Conservation (phyloP, 2,329 filamentous ascomycete species). For the Fusarium pseudonygamai region DNA sequence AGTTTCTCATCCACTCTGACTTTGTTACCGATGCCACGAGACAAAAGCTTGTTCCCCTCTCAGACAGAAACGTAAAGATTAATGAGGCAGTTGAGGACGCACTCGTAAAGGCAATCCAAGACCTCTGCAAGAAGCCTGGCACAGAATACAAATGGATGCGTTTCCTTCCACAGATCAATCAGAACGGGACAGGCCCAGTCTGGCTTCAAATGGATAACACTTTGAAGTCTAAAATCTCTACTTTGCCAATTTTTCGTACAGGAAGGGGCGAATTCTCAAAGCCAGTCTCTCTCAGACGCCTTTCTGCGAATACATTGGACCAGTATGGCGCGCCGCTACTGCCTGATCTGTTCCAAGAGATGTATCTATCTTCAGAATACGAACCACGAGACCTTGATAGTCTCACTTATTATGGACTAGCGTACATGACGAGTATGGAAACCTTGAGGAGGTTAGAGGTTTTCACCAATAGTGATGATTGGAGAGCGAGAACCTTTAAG, state of each 20-base stretch:
- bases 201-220: not conserved
- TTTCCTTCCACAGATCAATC: not conserved
- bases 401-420: not conserved
- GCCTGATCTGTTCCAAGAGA: not conserved
- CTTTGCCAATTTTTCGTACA: not conserved
- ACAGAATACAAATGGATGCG: not conserved
- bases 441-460: too few relatives aligned
- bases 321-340: not conserved
- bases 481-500: not conserved
- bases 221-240: rapidly evolving
- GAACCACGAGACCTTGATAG: not conserved
- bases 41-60: rapidly evolving
- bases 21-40: not conserved
- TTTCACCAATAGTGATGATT: not conserved
- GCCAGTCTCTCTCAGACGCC: not conserved
- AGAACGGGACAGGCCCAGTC: not conserved
- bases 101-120: not conserved
- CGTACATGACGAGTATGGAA: not conserved
- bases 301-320: not conserved
- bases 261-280: not conserved
- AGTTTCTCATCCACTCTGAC: not conserved
- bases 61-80: not conserved
- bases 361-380: not conserved
- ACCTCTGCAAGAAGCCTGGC: not conserved
- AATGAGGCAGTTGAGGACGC: not conserved